Conservation (phyloP, 23 red algal species). For the Chondrus crispus region DNA sequence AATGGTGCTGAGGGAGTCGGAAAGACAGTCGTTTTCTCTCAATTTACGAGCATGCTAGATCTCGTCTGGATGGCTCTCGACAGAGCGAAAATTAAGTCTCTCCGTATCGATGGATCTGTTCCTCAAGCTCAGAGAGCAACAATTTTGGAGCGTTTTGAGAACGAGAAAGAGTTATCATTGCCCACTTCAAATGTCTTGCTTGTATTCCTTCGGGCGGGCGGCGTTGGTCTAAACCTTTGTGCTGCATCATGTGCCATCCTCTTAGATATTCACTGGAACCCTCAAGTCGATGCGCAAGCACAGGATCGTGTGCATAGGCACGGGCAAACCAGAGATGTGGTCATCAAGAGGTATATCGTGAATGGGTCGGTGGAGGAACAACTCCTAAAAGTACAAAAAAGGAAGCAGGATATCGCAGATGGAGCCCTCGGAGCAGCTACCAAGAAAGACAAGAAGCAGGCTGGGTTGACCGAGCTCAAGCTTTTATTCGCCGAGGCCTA, state of each 20-base stretch:
- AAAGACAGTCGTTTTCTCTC: conserved; percentile 94
- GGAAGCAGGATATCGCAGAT: conserved; percentile 76
- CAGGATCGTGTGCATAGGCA: conserved; percentile 82
- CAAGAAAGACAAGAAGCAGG: conserved; percentile 58
- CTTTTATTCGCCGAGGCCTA: conserved; percentile 45
- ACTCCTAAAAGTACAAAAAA: conserved; percentile 67
- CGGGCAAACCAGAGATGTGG: conserved; percentile 71
- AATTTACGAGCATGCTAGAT: conserved; percentile 91
- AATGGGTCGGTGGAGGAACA: conserved; percentile 70
- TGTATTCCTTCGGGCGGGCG: conserved; percentile 70
- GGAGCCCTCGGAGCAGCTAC: conserved; percentile 60
- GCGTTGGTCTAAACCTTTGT: conserved; percentile 83
- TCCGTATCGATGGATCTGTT: conserved; percentile 70
- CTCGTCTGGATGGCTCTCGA: conserved; percentile 72
- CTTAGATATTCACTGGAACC: conserved; percentile 87
- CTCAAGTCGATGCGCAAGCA: conserved; percentile 84
- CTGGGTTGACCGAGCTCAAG: conserved; percentile 38
- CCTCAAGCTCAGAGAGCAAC: conserved; percentile 39
- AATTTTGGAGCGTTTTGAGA: conserved; percentile 51
- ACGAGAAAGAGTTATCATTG: conserved; percentile 4
- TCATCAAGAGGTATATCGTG: conserved; percentile 56
- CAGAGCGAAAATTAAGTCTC: conserved; percentile 23
- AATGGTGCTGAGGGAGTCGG: conserved; percentile 35
- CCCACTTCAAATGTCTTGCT: conserved; percentile 46
- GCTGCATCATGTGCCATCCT: conserved; percentile 63